Base-by-base conservation (phyloP, 305 asterid species). In the Fraxinus platypoda region DNA sequence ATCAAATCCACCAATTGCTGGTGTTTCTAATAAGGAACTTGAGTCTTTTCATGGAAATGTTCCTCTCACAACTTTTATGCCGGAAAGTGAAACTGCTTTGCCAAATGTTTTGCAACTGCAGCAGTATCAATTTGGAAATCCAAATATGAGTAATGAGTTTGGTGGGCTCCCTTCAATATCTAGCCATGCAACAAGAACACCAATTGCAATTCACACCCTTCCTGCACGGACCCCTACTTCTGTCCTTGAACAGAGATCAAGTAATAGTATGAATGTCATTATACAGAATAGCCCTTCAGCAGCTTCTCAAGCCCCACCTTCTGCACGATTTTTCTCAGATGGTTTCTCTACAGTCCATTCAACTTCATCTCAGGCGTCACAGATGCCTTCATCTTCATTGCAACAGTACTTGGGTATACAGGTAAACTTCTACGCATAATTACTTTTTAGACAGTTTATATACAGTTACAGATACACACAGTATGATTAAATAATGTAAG, bases 201-300 rank as follows among this genome's bases (percentile, higher is more conserved):
- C 97, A 38, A 43, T 9, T 74, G 94, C 94, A 59, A 89, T 90
- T 87, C 98, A 91, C 92, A 92, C 94, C 74, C 92, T 92, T 86
- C 93, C 97, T 30, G 92, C 87, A 30, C 94, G 85, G 87, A 21
- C 78, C 75, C 81, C 91, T 17, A 34, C 88, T 81, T 74, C 89
- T 26, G 76, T 62, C 46, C 86, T 74, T 82, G 90, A 86, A 43
- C 90, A 85, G 85, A 89, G 89, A 79, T 81, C 87, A 41, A 86
- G 90, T 46, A 86, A 62, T 79, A 66, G 84, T 72, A 52, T 28
- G 33, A 84, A 46, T 30, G 54, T 79, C 3, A 28, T 76, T 43
- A 34, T 66, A 17, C 85, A 78, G 26, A 76, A 73, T 80, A 77
- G 78, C 74, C 74, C 85, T 79, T 82, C 85, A 81, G 73, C 77